Percentiles rank a stretch among this genome's conserved stretches.
Conservation (phyloP, 2,329 filamentous ascomycete genomes). For the Stylonectria norvegica region DNA sequence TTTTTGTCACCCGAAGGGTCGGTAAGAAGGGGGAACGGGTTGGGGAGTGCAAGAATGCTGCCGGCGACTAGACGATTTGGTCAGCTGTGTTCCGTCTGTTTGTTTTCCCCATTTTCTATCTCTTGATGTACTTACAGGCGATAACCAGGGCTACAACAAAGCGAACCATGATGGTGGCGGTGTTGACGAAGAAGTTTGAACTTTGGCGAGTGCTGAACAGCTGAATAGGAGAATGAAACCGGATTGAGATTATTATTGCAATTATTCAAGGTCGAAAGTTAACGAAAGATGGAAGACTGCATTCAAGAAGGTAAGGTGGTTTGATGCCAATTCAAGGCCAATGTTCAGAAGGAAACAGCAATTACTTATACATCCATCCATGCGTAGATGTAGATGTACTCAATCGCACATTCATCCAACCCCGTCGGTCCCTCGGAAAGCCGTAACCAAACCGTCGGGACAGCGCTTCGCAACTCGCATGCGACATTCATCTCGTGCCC, state of each 20-base stretch:
- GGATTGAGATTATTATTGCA: too few species aligned
- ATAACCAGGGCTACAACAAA: neutral
- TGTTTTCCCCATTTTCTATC: too few species aligned
- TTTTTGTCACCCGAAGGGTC: slow-evolving; percentile 15
- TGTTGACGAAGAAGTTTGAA: too few species aligned
- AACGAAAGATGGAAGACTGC: too few species aligned
- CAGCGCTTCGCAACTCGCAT: slow-evolving; percentile 1
- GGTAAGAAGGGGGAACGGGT: slow-evolving; percentile 10
- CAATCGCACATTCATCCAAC: neutral
- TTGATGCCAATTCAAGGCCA: too few species aligned
- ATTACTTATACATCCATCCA: neutral
- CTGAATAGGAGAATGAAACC: too few species aligned
- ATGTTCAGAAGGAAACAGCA: neutral
- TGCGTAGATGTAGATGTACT: neutral
- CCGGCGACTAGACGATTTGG: too few species aligned
- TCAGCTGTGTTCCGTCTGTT: neutral
- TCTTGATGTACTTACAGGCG: neutral
- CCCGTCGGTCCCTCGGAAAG: too few species aligned
- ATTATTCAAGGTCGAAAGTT: too few species aligned
- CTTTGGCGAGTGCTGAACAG: too few species aligned
- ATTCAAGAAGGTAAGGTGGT: too few species aligned
- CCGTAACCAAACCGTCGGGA: too few species aligned
- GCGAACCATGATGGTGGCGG: slow-evolving; percentile 5
- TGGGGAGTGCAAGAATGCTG: slow-evolving; percentile 10
- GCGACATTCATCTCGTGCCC: slow-evolving; percentile 1